Conservation (phyloP, 331 rosid genomes). For the Quercus tomentella region DNA sequence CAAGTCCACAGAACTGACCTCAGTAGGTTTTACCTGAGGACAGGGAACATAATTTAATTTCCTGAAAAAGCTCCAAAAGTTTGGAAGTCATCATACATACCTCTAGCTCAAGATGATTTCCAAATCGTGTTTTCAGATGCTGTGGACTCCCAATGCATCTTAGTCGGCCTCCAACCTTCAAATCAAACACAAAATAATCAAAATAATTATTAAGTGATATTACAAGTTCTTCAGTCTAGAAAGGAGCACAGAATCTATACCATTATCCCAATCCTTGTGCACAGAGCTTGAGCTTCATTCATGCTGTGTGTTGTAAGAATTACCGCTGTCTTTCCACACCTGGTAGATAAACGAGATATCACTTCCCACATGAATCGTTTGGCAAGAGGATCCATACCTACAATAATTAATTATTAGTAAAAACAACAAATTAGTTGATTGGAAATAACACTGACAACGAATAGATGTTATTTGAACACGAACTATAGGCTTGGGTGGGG, state of each 20-base stretch:
- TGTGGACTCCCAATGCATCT: slow-evolving; percentile 95
- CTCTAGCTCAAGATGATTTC: slow-evolving; percentile 94
- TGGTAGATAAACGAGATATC: slow-evolving; percentile 86
- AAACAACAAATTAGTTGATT: not conserved
- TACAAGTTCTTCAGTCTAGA: slow-evolving; percentile 17
- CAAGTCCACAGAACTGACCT: slow-evolving; percentile 68
- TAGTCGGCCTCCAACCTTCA: slow-evolving; percentile 86
- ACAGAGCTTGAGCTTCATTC: slow-evolving; percentile 99
- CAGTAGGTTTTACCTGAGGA: slow-evolving; percentile 78
- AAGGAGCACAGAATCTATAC: slow-evolving; percentile 36
- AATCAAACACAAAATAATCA: slow-evolving; percentile 19
- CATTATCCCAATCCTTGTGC: slow-evolving; percentile 95
- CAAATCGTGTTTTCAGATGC: slow-evolving; percentile 89
- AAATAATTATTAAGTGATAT: not conserved
- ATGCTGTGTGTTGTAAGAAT: slow-evolving; percentile 95
- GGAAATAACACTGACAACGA: not conserved
- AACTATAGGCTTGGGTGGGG: not conserved
- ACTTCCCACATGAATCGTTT: slow-evolving; percentile 99
- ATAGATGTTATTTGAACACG: not conserved
- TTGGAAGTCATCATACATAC: slow-evolving; percentile 32
- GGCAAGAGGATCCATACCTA: slow-evolving; percentile 98
- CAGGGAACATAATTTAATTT: slow-evolving; percentile 20
- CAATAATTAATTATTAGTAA: slow-evolving; percentile 14
- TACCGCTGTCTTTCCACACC: slow-evolving; percentile 96
- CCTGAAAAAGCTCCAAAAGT: slow-evolving; percentile 14